Base-by-base conservation (phyloP, 169 alveolate genomes). In the Plasmodium blacklocki region DNA sequence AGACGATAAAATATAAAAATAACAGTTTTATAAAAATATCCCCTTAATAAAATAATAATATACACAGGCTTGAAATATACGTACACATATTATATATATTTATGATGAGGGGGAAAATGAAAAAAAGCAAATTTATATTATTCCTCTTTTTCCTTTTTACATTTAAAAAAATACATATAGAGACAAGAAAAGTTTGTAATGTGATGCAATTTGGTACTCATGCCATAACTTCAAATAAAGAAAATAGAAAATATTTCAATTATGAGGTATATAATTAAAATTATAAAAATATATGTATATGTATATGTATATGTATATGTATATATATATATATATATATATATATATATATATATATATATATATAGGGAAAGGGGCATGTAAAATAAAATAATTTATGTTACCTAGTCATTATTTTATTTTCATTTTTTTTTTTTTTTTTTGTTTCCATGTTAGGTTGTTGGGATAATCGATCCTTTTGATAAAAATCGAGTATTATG, bases 391-490 rank as follows among this genome's bases (percentile, higher is more conserved):
- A 32, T 32, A 15, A 67, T 50, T 32, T 21, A 21, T 50, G 11
- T 21, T 15, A 39, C 43, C 0, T 59, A 59, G 43, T 4, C 26
- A 26, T 60, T 15, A n/a, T 59, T 14, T 59, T n/a, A 12, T 18
- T 32, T 32, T 32, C 4, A 4, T 63, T 62, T 62, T 47, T 15
- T 19, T 39, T 64, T 54, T 49, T 50, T 9, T n/a, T 43, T 47
- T 64, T 11, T 45, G 7, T 32, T 23, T 23, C 4, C 3, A 39
- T 67, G 7, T 18, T 70, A 76, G 88, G 75, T 76, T 12, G 88
- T 76, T 21, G 88, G 88, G 3, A 58, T 76, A 21, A 76, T 76
- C 12, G 88, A 76, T 32, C 88, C 88, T 21, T 63, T 76, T 19
- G 76, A 76, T 59, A 76, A 64, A 76, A 76, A 62, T 58, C 63